Conservation (phyloP, 139 green algal genomes). For the Micractinium sp. region DNA sequence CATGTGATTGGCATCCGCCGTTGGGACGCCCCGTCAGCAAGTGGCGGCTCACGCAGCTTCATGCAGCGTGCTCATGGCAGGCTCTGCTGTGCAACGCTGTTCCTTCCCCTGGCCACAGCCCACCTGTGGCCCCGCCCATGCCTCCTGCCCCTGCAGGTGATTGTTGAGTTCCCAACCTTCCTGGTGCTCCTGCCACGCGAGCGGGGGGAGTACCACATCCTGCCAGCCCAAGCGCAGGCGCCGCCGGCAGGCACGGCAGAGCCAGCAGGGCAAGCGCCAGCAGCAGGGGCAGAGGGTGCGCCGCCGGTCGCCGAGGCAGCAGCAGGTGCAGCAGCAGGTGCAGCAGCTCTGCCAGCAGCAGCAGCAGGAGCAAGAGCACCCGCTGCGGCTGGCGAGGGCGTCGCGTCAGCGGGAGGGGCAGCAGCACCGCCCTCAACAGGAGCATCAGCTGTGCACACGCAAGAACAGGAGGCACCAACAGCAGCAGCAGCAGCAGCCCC, state of each 20-base stretch:
- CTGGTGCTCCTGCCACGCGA: conserved; percentile 40
- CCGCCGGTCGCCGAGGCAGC: neutral
- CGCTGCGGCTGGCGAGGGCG: neutral
- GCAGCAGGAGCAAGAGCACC: neutral
- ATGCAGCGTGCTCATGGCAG: neutral
- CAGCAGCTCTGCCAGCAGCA: neutral
- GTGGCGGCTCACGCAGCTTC: neutral
- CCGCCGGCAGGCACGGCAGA: neutral
- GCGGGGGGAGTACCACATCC: neutral
- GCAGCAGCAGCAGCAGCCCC: neutral
- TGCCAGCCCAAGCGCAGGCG: neutral
- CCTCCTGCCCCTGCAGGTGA: neutral
- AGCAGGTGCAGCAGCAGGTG: neutral
- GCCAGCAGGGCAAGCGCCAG: no score
- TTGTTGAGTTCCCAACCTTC: conserved; percentile 48
- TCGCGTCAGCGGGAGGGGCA: neutral
- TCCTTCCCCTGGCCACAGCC: no score
- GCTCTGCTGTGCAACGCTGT: neutral
- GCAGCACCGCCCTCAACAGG: neutral
- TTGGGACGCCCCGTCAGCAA: no score
- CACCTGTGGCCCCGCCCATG: no score
- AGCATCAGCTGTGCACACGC: neutral
- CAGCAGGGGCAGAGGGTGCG: neutral
- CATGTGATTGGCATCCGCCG: no score
- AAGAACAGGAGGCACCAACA: neutral